Evolutionary conservation across 495 filamentous ascomycete genomes (phyloP), one percentile per base, ranked within the genome.

Genomic region (Penicillium odoratum): DNA sequence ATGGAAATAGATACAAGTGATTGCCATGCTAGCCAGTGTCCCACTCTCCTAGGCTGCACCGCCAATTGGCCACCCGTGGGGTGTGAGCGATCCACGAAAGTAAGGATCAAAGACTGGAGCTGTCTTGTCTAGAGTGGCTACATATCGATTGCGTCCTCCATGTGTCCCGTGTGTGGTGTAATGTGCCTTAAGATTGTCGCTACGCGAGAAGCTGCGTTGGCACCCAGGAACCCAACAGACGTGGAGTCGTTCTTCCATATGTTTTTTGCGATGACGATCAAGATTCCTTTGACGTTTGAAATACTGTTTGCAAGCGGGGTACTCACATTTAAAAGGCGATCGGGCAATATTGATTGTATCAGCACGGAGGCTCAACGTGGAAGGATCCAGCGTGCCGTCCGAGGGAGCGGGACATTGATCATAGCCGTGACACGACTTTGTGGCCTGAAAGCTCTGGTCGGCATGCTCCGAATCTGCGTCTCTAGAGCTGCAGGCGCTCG

Each of bases 241-340:
- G 47, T 62, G 45, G 21, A 76, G 76, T n/a, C 60, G 69, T 53
- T 75, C 76, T 18, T 59, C 58, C 8, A 71, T 72, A 48, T 79
- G 77, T 21, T 71, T 75, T 18, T 67, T 65, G 40, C 73, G 68
- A 54, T 85, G 82, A n/a, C 82, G 72, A 57, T 78, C 81, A 1
- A 83, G 63, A 56, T 82, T 78, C 53, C 82, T 80, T 18, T 72
- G 73, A 45, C 80, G 63, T 58, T 77, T 78, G 57, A 81, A 80
- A 10, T 58, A 52, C 1, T 58, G 63, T 50, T 67, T 66, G 45
- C 68, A 76, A 13, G 53, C 55, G 7, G 52, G 46, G 4, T 64
- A 25, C 4, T 53, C 52, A 57, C 73, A 75, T 45, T 30, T 53
- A 40, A 64, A 64, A 31, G 33, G 50, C 25, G 30, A 7, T 36